phyloP scores from a whole-genome alignment of 345 rosid genomes.

The Schrenkiella parvula region DNA sequence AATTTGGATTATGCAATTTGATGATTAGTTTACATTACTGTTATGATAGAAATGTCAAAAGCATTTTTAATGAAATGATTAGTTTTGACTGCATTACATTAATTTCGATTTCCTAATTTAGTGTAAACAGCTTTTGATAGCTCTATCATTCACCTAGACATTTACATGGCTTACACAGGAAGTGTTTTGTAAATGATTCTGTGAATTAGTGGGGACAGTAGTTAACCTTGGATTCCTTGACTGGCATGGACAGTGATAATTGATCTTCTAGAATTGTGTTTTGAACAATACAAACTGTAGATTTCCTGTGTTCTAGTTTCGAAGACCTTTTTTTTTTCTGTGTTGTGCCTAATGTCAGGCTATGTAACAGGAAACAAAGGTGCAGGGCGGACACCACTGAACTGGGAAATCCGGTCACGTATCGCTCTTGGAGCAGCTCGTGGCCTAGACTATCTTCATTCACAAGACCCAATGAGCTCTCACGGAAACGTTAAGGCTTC shows the following conservation, averaged over 20 bases:
- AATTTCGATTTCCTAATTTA: background rate
- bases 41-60: background rate
- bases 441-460: slow-evolving; percentile 79
- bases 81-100: background rate
- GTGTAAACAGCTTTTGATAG: background rate
- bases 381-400: slow-evolving; percentile 75
- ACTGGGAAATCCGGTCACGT: slow-evolving; percentile 74
- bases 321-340: background rate
- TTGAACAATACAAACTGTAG: background rate
- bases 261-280: no score
- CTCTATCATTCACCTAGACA: no score
- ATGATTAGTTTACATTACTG: background rate
- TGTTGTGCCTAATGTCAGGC: background rate
- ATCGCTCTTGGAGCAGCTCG: slow-evolving; percentile 87
- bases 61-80: background rate
- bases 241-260: no score
- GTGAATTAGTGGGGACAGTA: no score
- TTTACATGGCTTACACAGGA: background rate
- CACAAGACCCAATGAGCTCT: slow-evolving; percentile 71
- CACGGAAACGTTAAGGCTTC: slow-evolving; percentile 96
- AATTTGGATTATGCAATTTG: no score
- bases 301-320: background rate
- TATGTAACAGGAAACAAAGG: slow-evolving; percentile 78
- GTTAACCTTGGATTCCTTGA: no score
- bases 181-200: no score